These are phyloP conservation scores for Ascocoryne sarcoides DNA, from an alignment of 2,329 filamentous ascomycete genomes.

Conservation along the genomic window DNA sequence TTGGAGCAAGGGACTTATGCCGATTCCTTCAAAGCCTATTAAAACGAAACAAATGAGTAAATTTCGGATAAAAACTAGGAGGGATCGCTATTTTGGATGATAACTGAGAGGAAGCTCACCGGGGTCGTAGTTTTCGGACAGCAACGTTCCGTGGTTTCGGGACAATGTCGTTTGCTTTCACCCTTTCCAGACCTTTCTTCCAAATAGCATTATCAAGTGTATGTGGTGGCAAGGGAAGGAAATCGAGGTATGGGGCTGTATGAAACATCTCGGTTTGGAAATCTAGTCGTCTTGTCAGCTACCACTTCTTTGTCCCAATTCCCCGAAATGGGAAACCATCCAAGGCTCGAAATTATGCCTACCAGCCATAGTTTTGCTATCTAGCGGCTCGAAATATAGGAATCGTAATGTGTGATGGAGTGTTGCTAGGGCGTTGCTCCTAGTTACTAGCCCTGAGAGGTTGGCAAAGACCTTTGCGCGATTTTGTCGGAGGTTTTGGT, in stretches of 20 bases:
- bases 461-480: slow-evolving; percentile 11
- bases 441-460: slow-evolving; percentile 10
- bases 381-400: slow-evolving; percentile 7
- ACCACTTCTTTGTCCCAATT: no score
- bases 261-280: slow-evolving; percentile 12
- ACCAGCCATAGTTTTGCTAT: slow-evolving; percentile 9
- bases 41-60: no score
- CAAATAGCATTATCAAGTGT: slow-evolving; percentile 10
- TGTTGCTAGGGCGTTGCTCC: slow-evolving; percentile 9
- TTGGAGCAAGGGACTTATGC: no score
- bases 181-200: slow-evolving; percentile 5
- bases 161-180: slow-evolving; percentile 1
- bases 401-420: slow-evolving; percentile 13
- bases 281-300: slow-evolving; percentile 7
- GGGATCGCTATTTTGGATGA: no score
- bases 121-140: no score
- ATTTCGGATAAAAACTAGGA: no score
- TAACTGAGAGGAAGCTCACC: no score
- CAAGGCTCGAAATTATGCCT: background rate
- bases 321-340: background rate
- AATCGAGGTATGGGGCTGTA: slow-evolving; percentile 12
- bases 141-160: no score
- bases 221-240: slow-evolving; percentile 11
- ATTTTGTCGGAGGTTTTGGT: slow-evolving; percentile 9
- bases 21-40: no score